Evolutionary conservation across 2,329 filamentous ascomycete genomes (phyloP), one percentile per base, ranked within the genome.

Genomic region (Alternaria arbusti): DNA sequence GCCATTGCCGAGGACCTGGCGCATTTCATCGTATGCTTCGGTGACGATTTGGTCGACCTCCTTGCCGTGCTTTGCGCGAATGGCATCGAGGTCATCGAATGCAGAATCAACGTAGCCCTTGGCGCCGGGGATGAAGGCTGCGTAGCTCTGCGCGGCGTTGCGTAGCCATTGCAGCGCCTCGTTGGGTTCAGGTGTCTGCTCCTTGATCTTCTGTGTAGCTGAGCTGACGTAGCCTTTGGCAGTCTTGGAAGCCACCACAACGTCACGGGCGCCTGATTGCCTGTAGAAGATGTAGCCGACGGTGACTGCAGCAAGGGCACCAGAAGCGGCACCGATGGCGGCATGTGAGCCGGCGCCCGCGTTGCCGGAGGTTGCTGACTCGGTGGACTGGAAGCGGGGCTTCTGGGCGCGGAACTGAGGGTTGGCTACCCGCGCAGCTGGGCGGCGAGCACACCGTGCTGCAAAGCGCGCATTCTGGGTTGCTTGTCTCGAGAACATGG

Each of bases 51-150:
- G 79, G 72, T 93, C 89, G 7, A 92, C 89, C 75, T 94, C 90
- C 0, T 90, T 84, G 49, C 86, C 84, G 77, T 93, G 90, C 73
- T 90, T 90, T 67, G 87, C 80, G 47, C 88, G 86, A 28, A 94
- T 84, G 30, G 85, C 87, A 52, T 93, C 91, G 46, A 92, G 82
- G 69, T 93, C 91, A 23, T 90, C 83, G 79, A 94, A 94, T 0
- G 87, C 87, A 1, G 84, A 80, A 73, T 94, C 90, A 51, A 94
- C 87, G 70, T 91, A 92, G 50, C 84, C 80, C 28, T 86, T 86
- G 3, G 89, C 91, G 12, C 91, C 91, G 0, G 91, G 91, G 28
- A 94, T 86, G 84, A 90, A 92, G 3, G 82, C 83, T 3, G 90
- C 89, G 73, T 94, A 94, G 23, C 88, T 88, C 74, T 88, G 88